These are phyloP conservation scores for Pulveroboletus sp. DNA, from an alignment of 768 basidiomycete genomes.

Conservation along the genomic window DNA sequence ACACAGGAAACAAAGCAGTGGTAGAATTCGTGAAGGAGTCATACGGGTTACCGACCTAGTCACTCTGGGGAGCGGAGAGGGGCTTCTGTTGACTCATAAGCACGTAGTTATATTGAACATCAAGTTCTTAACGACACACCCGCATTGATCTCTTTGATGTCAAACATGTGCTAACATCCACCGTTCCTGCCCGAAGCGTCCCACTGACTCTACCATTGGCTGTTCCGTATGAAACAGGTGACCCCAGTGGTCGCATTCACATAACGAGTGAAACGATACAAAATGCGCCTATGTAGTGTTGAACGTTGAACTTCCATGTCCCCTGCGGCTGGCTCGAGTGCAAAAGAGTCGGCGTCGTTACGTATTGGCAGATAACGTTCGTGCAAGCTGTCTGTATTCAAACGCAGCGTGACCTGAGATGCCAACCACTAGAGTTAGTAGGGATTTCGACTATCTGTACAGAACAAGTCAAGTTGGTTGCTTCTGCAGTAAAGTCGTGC, in stretches of 20 bases:
- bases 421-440: slow-evolving; percentile 35
- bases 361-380: slow-evolving; percentile 61
- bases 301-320: slow-evolving; percentile 46
- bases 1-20: slow-evolving; percentile 60
- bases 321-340: slow-evolving; percentile 20
- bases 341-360: slow-evolving; percentile 35
- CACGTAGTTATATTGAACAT: not conserved
- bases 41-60: slow-evolving; percentile 6
- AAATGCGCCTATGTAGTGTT: slow-evolving; percentile 10
- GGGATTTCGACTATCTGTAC: slow-evolving; percentile 44
- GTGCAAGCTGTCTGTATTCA: slow-evolving; percentile 39
- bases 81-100: no score
- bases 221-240: slow-evolving; percentile 37
- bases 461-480: slow-evolving; percentile 44
- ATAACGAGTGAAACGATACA: slow-evolving; percentile 8
- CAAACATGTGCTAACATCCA: slow-evolving; percentile 35
- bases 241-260: slow-evolving; percentile 54
- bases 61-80: not conserved
- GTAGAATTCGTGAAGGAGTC: slow-evolving; percentile 53
- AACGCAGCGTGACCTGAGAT: slow-evolving; percentile 62
- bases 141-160: slow-evolving; percentile 35
- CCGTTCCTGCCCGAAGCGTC: slow-evolving; percentile 29
- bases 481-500: slow-evolving; percentile 51
- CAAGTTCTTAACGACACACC: not conserved
- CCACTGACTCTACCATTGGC: slow-evolving; percentile 36